Percentiles rank a stretch among this genome's conserved stretches.
Conservation (phyloP, 306 rosid genomes). For the Cajanus cajan region DNA sequence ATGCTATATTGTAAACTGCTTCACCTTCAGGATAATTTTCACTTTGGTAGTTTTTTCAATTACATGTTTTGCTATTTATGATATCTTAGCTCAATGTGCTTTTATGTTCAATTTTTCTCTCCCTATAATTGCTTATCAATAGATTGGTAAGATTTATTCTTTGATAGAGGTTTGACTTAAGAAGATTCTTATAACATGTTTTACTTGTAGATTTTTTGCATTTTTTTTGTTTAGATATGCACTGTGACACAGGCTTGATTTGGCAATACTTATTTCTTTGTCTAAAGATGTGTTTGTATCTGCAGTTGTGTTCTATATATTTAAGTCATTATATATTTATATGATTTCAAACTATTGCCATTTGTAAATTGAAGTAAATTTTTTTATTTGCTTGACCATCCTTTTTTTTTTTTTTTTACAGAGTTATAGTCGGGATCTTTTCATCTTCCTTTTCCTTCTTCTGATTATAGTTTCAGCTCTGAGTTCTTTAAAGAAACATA, state of each 20-base stretch:
- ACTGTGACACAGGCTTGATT: not conserved
- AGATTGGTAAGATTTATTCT: not conserved
- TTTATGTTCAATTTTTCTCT: not conserved
- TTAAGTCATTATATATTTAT: slow-evolving; percentile 7
- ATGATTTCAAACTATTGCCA: not conserved
- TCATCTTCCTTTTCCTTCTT: slow-evolving; percentile 84
- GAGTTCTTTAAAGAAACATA: slow-evolving; percentile 95
- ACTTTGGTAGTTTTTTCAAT: not conserved
- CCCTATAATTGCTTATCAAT: not conserved
- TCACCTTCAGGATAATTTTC: slow-evolving; percentile 5
- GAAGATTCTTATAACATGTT: slow-evolving; percentile 8
- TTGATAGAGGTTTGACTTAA: not conserved
- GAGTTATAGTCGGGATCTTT: slow-evolving; percentile 93
- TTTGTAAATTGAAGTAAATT: slow-evolving; percentile 16
- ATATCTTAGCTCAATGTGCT: not conserved
- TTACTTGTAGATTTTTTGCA: not conserved
- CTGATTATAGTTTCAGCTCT: slow-evolving; percentile 86
- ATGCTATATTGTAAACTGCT: slow-evolving; percentile 7
- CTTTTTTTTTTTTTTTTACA: slow-evolving; percentile 43
- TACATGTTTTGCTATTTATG: slow-evolving; percentile 1
- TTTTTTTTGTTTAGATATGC: slow-evolving; percentile 24
- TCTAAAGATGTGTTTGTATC: not conserved
- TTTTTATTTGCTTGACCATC: slow-evolving; percentile 24
- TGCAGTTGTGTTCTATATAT: slow-evolving; percentile 1
- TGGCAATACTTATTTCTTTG: slow-evolving; percentile 6